Evolutionary conservation across 2,329 filamentous ascomycete genomes (phyloP).

Genomic region (Fusarium sp.): DNA sequence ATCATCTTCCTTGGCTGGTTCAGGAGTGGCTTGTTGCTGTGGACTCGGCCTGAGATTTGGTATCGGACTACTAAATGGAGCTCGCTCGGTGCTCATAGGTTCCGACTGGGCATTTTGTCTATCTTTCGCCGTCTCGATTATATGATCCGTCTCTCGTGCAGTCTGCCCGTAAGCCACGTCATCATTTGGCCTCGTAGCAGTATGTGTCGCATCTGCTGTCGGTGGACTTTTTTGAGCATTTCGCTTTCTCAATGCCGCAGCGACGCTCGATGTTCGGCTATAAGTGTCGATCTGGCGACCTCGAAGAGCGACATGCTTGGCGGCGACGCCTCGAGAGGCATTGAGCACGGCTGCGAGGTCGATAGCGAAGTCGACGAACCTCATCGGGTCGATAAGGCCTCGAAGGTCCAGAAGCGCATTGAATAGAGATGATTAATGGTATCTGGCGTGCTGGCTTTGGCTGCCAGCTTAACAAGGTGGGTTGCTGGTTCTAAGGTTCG

Average conservation of each 20-base stretch:
- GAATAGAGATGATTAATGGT: conserved; percentile 15
- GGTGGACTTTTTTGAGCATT: conserved; percentile 17
- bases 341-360: conserved; percentile 77
- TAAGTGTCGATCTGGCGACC: conserved; percentile 65
- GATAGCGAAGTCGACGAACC: conserved; percentile 72
- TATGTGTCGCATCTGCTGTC: neutral
- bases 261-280: conserved; percentile 58
- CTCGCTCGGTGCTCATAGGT: conserved; percentile 1
- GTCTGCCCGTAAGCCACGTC: conserved; percentile 25
- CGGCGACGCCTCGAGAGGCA: conserved; percentile 75
- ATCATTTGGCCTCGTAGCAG: conserved; percentile 2
- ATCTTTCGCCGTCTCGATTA: conserved; percentile 11
- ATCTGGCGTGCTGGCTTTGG: conserved; percentile 33
- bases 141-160: conserved; percentile 15
- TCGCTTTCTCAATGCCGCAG: conserved; percentile 49
- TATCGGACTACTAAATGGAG: conserved; percentile 15
- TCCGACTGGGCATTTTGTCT: conserved; percentile 16
- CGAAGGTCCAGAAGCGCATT: conserved; percentile 41
- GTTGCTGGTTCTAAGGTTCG: conserved; percentile 18
- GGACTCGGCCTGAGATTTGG: conserved; percentile 22
- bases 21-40: conserved; percentile 4
- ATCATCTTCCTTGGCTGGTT: conserved; percentile 37
- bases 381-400: conserved; percentile 56
- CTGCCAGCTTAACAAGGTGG: conserved; percentile 33
- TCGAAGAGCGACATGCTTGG: conserved; percentile 69